Evolutionary conservation across 2,329 filamentous ascomycete genomes (phyloP), one percentile per base, ranked within the genome.

Genomic region (Penicillium sp.): DNA sequence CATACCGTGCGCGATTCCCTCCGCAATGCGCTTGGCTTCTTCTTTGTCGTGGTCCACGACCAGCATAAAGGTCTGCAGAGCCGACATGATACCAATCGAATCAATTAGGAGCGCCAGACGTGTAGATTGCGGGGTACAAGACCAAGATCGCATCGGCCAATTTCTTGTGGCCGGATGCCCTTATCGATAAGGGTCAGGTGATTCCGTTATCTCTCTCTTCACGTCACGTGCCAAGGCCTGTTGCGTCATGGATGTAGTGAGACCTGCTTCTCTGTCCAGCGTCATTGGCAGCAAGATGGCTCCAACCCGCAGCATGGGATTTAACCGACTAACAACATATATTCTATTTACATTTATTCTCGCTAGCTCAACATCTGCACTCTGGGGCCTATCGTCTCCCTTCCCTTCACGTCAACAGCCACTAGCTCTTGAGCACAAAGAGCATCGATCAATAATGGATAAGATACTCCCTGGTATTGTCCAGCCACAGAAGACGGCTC

Each of bases 11-110:
- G 80, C 78, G 57, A 77, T 75, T 50, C 70, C 64, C 55, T 73
- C 70, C 23, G 79, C 79, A 63, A 81, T 78, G 53, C 71, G 65
- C 54, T 72, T 72, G 37, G 80, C 79, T 65, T 78, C 78, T 52
- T 74, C 69, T 62, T 76, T 78, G 63, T 80, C 73, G 57, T 75
- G 75, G 60, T 81, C 78, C 37, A 79, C 73, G 47, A 76, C 74
- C 65, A 82, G 71, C 70, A 82, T 71, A 63, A 80, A 82, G 25
- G 73, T 75, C 71, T 79, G 78, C 62, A 80, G 67, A 61, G 78
- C 79, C 58, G 78, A 80, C 76, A 80, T 80, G 56, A 66, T 77
- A 60, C 56, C 58, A 56, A 65, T 63, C 41, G 46, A 64, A 64
- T 61, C 48, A 45, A 53, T 59, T 48, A 50, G 46, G 52, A 49